A percentile compares a stretch with the other conserved stretches of the same genome.
Evolutionary conservation across 2,329 filamentous ascomycete species (phyloP).

Genomic region (Fusarium miscanthi): DNA sequence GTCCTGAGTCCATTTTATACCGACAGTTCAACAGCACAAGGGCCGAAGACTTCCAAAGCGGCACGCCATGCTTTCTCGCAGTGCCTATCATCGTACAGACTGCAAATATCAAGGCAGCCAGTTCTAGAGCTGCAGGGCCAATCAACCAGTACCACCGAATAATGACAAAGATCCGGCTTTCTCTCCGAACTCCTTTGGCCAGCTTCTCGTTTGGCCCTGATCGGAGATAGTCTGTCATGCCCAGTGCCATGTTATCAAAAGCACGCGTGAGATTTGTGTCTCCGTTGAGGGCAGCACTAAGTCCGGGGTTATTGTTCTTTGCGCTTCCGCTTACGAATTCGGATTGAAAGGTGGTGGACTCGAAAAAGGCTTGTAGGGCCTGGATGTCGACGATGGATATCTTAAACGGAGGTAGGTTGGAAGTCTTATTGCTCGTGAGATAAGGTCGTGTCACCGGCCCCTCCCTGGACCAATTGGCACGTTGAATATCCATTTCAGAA

Average conservation of each 20-base stretch:
- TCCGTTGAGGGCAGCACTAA: not conserved
- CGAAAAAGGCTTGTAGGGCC: not conserved
- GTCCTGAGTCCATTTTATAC: rapidly evolving
- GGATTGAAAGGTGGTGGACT: not conserved
- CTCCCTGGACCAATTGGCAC: not conserved
- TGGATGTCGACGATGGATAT: not conserved
- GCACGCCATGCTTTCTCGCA: not conserved
- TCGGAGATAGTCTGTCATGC: not conserved
- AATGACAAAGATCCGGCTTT: not conserved
- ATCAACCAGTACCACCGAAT: not conserved
- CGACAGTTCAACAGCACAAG: not conserved
- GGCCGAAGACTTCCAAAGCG: not conserved
- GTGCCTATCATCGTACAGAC: not conserved
- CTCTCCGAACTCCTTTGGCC: not conserved
- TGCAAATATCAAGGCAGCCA: not conserved
- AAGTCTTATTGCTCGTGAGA: not conserved
- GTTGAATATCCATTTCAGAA: not conserved
- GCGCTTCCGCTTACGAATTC: not conserved
- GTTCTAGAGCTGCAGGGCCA: not conserved
- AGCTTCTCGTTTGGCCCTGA: not conserved
- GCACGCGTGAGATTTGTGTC: not conserved
- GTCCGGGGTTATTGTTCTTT: not conserved
- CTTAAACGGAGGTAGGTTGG: not conserved
- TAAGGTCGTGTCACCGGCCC: not conserved
- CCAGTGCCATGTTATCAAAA: not conserved